Evolutionary conservation across 495 filamentous ascomycete genomes (phyloP).

Genomic region (Cryomyces antarcticus): DNA sequence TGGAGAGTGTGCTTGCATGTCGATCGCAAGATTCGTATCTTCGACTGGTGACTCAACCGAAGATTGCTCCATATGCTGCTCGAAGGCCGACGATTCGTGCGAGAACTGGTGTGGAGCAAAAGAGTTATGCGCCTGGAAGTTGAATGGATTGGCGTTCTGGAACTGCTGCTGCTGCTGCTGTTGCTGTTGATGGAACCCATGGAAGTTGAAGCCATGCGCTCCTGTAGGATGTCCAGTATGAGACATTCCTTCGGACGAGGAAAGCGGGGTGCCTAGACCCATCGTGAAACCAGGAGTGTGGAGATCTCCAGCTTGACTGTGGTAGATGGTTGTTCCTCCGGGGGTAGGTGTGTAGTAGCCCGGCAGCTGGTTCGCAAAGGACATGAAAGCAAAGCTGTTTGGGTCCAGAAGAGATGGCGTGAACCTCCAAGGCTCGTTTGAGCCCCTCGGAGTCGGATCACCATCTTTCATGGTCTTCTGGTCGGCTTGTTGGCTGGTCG

Average conservation of each 20-base stretch:
- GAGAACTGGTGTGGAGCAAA: constrained; percentile 69
- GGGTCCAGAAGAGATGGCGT: constrained; percentile 77
- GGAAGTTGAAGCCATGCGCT: constrained; percentile 17
- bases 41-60: constrained; percentile 23
- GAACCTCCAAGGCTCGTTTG: constrained; percentile 62
- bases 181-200: constrained; percentile 20
- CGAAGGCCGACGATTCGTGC: constrained; percentile 55
- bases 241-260: constrained; percentile 39
- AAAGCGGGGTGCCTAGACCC: constrained; percentile 68
- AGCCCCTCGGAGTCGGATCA: constrained; percentile 57
- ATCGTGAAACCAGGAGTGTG: constrained; percentile 61
- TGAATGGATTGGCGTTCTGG: constrained; percentile 54
- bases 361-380: constrained; percentile 56
- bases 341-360: constrained; percentile 83
- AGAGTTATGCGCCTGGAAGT: constrained; percentile 32
- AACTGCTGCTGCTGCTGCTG: constrained; percentile 37
- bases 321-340: constrained; percentile 60
- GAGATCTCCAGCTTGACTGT: constrained; percentile 70
- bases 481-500: constrained; percentile 3
- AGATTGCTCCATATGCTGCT: constrained; percentile 45
- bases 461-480: constrained; percentile 47
- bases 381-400: constrained; percentile 56
- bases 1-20: no score
- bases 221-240: constrained; percentile 29
- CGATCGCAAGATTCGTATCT: constrained; percentile 13